Conservation (phyloP, 805 yeast genomes). For the Middelhovenomyces tepae region DNA sequence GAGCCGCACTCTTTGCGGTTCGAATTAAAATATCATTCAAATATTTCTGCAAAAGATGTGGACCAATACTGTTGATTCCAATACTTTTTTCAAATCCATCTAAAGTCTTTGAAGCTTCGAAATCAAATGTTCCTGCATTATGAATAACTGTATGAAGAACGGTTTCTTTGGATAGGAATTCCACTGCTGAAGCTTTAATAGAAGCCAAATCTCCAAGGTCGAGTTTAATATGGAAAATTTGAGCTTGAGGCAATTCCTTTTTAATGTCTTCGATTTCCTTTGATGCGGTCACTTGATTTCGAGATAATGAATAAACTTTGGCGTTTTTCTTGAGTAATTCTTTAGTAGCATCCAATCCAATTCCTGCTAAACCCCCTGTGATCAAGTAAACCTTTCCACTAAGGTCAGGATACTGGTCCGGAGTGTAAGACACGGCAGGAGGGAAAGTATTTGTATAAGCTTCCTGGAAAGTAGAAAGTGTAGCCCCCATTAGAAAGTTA, state of each 20-base stretch:
- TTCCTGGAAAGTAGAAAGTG: too few species aligned
- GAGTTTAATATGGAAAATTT: slow-evolving; percentile 13
- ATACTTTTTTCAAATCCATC: slow-evolving; percentile 41
- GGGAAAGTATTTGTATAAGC: too few species aligned
- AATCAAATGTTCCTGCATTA: slow-evolving; percentile 39
- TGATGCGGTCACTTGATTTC: slow-evolving; percentile 29
- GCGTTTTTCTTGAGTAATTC: slow-evolving; percentile 3
- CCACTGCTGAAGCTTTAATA: slow-evolving; percentile 31
- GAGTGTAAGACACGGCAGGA: too few species aligned
- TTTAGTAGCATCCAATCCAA: slow-evolving; percentile 2
- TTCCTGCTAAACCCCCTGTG: slow-evolving; percentile 5
- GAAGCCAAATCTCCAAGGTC: slow-evolving; percentile 33
- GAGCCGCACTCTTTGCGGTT: slow-evolving; percentile 24
- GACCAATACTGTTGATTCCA: slow-evolving; percentile 41
- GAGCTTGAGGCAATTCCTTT: slow-evolving; percentile 18
- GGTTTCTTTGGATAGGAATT: slow-evolving; percentile 21
- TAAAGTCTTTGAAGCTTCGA: slow-evolving; percentile 28
- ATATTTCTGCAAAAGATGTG: slow-evolving; percentile 35
- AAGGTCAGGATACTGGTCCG: slow-evolving; percentile 5
- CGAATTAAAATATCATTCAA: slow-evolving; percentile 31
- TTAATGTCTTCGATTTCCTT: slow-evolving; percentile 24
- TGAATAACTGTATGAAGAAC: slow-evolving; percentile 32
- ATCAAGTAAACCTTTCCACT: slow-evolving; percentile 3
- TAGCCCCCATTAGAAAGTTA: too few species aligned
- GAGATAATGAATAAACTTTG: slow-evolving; percentile 25